These are phyloP conservation scores for Casuarina equisetifolia DNA, from an alignment of 306 rosid genomes.

Conservation along the genomic window DNA sequence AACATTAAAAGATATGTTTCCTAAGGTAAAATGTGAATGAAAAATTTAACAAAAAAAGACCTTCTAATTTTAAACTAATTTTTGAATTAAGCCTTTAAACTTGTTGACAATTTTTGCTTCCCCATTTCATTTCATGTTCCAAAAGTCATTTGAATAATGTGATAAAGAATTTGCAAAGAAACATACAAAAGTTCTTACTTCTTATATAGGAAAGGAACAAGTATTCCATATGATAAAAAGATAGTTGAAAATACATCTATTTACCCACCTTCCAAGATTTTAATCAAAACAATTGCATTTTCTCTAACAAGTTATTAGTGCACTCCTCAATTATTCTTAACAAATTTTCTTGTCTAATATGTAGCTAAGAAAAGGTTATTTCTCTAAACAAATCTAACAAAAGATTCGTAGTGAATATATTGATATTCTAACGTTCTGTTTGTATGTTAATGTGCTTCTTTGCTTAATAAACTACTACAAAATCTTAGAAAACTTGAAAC, in stretches of 20 bases:
- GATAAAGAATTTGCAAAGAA: neutral
- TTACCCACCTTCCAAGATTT: neutral
- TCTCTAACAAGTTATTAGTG: slow-evolving; percentile 18
- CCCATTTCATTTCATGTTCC: neutral
- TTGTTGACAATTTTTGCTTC: neutral
- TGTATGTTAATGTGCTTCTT: too few relatives aligned
- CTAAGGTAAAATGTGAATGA: too few relatives aligned
- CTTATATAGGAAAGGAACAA: neutral
- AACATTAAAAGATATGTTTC: too few relatives aligned
- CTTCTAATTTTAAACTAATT: too few relatives aligned
- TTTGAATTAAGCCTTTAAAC: too few relatives aligned
- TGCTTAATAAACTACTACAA: too few relatives aligned
- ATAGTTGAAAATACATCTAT: neutral
- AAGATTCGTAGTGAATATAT: neutral
- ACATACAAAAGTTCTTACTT: neutral
- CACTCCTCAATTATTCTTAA: neutral
- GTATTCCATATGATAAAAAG: neutral
- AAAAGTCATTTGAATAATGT: neutral
- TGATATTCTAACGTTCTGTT: too few relatives aligned
- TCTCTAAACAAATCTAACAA: neutral
- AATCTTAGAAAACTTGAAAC: too few relatives aligned
- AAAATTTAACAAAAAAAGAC: too few relatives aligned
- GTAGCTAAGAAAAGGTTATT: neutral
- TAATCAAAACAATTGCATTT: neutral
- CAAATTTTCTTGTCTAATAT: neutral